Evolutionary conservation across 2,329 filamentous ascomycete species (phyloP).

Genomic region (Pseudogymnoascus sp.): DNA sequence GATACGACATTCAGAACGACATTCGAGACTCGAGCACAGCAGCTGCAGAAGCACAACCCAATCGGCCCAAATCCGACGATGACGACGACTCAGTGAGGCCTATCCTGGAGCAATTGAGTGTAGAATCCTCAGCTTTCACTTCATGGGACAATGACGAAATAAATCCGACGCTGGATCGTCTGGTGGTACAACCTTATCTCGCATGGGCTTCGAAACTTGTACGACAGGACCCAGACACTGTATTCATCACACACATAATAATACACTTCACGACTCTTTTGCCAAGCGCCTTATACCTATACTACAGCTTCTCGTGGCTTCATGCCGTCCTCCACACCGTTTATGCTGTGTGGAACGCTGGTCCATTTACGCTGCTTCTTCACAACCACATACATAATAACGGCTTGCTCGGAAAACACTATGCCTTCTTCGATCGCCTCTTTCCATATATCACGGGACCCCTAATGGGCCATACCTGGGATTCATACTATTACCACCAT

Average conservation of each 20-base stretch:
- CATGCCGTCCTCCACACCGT: conserved; percentile 58
- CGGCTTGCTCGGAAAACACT: conserved; percentile 52
- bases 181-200: conserved; percentile 52
- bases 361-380: conserved; percentile 71
- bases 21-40: conserved; percentile 4
- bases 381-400: conserved; percentile 77
- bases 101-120: neutral
- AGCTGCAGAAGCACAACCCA: neutral
- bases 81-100: neutral
- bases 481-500: conserved; percentile 77
- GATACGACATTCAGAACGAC: conserved; percentile 6
- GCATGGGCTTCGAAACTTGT: conserved; percentile 46
- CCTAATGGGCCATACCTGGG: conserved; percentile 76
- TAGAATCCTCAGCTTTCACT: conserved; percentile 44
- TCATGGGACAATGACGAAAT: conserved; percentile 41
- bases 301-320: conserved; percentile 54
- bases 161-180: conserved; percentile 33
- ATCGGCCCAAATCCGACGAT: neutral
- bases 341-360: conserved; percentile 61
- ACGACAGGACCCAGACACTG: conserved; percentile 61
- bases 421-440: conserved; percentile 46
- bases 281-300: conserved; percentile 59
- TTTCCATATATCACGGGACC: conserved; percentile 71
- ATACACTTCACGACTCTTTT: conserved; percentile 62
- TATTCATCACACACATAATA: conserved; percentile 69